phyloP scores from a whole-genome alignment of 1,284 basidiomycete species.

The Sparassis latifolia region DNA sequence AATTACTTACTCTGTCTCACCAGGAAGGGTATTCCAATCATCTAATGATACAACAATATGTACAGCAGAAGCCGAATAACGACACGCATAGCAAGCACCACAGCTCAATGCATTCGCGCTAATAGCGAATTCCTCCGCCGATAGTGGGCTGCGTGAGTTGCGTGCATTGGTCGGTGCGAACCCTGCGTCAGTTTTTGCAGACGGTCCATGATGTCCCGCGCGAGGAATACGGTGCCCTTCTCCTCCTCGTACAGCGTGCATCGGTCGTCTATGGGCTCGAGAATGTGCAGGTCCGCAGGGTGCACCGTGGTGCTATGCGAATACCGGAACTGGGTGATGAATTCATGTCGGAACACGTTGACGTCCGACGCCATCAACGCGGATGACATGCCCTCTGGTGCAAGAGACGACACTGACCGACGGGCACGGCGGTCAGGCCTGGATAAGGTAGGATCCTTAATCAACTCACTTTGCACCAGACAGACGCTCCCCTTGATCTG shows the following conservation, averaged over 20 bases:
- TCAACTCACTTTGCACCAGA: conserved; percentile 30
- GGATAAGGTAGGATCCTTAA: background rate
- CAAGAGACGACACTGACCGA: conserved; percentile 13
- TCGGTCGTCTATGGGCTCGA: conserved; percentile 45
- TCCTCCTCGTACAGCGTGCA: conserved; percentile 54
- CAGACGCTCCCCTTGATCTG: conserved; percentile 28
- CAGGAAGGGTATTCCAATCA: too few relatives aligned
- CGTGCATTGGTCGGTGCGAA: conserved; percentile 1
- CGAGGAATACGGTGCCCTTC: conserved; percentile 55
- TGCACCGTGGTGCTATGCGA: conserved; percentile 30
- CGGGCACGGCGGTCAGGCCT: conserved; percentile 2
- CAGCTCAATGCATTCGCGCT: too few relatives aligned
- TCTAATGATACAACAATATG: too few relatives aligned
- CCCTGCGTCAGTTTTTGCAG: conserved; percentile 30
- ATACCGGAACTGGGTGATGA: conserved; percentile 36
- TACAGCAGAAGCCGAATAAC: too few relatives aligned
- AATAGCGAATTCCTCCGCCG: too few relatives aligned
- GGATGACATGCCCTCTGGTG: conserved; percentile 18
- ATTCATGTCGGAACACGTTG: conserved; percentile 33
- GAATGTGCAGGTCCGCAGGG: conserved; percentile 42
- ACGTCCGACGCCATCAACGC: conserved; percentile 29
- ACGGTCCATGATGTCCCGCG: conserved; percentile 48
- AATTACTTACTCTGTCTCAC: too few relatives aligned
- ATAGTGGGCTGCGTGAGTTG: too few relatives aligned
- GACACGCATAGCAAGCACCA: too few relatives aligned